Evolutionary conservation across 495 filamentous ascomycete genomes (phyloP), one percentile per base, ranked within the genome.

Genomic region (Thermochaetoides thermophila): DNA sequence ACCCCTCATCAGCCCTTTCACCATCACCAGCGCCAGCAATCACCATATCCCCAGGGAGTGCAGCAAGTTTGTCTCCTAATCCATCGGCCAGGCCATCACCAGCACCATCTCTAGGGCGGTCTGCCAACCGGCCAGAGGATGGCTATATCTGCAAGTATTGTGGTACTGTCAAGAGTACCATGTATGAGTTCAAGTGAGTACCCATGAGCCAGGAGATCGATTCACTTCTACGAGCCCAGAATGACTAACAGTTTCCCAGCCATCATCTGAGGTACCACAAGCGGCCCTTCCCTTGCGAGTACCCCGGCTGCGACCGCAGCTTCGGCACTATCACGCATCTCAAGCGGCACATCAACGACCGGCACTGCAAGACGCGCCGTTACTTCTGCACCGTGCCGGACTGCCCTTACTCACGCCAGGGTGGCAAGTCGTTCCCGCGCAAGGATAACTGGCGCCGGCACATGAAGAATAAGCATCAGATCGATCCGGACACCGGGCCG

Each of bases 301-400:
- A 56, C 14, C 42, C 46, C 0, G 56, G 48, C 7, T 67, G 63
- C 34, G 46, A 47, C 17, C 61, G 57, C 42, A 52, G 49, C 29
- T 67, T 67, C 32, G 63, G 63, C 31, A 67, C 63, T n/a, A 63
- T 64, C 36, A 67, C 63, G 22, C 63, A 67, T 34, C 50, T 67
- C 14, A 58, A 63, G 29, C 60, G 63, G 5, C 63, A 67, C 44
- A 57, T 66, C 49, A 67, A 67, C 43, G 63, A 67, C 38, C 57
- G 60, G 42, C 63, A 67, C 44, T 34, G 42, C 27, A 67, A 64
- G 49, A 55, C 59, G n/a, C 60, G 60, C 34, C 56, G 58, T 27
- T 66, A 61, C 20, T 57, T 62, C 38, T 67, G 63, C 46, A 62
- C 50, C 7, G 45, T 56, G 9, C 44, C 48, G 4, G 56, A 57